A percentile compares a stretch with the other conserved stretches of the same genome.
These are phyloP conservation scores for Phoenix roebelenii DNA, from an alignment of 176 grass and related monocot species.

Conservation along the genomic window DNA sequence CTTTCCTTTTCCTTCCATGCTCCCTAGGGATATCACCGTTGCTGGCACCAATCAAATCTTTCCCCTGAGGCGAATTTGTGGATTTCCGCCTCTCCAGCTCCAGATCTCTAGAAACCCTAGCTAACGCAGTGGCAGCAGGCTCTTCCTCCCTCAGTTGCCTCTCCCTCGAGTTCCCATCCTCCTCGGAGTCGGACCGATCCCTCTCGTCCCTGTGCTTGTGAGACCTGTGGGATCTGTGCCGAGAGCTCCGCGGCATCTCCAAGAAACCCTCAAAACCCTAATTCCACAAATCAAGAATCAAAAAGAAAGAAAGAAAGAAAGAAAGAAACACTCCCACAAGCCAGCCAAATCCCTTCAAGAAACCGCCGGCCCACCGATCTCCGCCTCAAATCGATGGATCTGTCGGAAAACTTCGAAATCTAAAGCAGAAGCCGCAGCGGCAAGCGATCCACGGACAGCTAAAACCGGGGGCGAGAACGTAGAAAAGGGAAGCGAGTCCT, in stretches of 20 bases:
- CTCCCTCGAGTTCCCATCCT: background rate
- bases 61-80: background rate
- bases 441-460: too few relatives aligned
- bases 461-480: too few relatives aligned
- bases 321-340: too few relatives aligned
- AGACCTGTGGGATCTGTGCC: background rate
- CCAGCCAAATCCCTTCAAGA: too few relatives aligned
- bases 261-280: slow-evolving; percentile 35
- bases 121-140: background rate
- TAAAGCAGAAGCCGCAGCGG: too few relatives aligned
- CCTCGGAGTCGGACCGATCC: background rate
- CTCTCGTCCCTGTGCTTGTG: slow-evolving; percentile 10
- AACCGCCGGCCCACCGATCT: too few relatives aligned
- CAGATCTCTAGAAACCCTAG: background rate
- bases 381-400: too few relatives aligned
- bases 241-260: slow-evolving; percentile 8
- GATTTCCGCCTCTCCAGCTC: background rate
- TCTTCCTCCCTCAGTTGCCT: background rate
- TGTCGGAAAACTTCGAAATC: too few relatives aligned
- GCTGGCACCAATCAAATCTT: background rate
- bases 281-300: background rate
- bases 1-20: background rate
- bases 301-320: too few relatives aligned
- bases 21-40: background rate
- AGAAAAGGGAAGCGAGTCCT: too few relatives aligned